A percentile compares a stretch with the other conserved stretches of the same genome.
phyloP scores from a whole-genome alignment of 345 rosid genomes.

The Eucalyptus brandiana region DNA sequence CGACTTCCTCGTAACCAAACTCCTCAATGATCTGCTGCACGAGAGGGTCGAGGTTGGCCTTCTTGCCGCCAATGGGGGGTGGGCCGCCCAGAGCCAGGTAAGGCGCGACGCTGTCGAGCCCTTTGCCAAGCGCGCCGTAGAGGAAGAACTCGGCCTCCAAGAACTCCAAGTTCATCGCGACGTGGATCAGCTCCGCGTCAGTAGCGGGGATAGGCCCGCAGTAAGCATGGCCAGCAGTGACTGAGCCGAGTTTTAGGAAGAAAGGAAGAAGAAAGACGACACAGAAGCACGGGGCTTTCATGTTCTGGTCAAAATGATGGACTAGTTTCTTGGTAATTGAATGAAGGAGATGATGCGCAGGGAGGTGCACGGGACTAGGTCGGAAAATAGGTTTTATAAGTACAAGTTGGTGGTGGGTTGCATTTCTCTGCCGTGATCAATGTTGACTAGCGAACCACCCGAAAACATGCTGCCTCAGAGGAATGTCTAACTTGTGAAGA shows the following conservation, averaged over 20 bases:
- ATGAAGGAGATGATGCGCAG: background rate
- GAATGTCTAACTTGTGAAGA: background rate
- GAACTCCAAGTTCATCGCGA: conserved; percentile 59
- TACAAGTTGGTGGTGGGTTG: background rate
- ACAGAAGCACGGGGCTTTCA: background rate
- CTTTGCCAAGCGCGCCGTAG: conserved; percentile 29
- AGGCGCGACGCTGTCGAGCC: conserved; percentile 35
- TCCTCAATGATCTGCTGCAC: conserved; percentile 33
- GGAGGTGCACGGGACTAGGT: background rate
- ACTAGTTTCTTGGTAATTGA: background rate
- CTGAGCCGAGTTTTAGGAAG: background rate
- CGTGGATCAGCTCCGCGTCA: conserved; percentile 30
- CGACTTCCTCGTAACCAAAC: conserved; percentile 60
- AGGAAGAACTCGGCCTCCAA: conserved; percentile 53
- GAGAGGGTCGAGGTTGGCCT: conserved; percentile 42
- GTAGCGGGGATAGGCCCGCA: conserved; percentile 18
- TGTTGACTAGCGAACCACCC: background rate
- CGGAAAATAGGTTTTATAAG: background rate
- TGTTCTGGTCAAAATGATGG: background rate
- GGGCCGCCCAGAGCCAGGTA: conserved; percentile 47
- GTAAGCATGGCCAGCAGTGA: background rate
- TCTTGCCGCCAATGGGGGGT: conserved; percentile 27
- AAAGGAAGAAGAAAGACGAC: background rate
- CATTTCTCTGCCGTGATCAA: background rate
- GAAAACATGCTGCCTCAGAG: background rate